Conservation (phyloP, 257 asterid genomes). For the Nicotiana knightiana region DNA sequence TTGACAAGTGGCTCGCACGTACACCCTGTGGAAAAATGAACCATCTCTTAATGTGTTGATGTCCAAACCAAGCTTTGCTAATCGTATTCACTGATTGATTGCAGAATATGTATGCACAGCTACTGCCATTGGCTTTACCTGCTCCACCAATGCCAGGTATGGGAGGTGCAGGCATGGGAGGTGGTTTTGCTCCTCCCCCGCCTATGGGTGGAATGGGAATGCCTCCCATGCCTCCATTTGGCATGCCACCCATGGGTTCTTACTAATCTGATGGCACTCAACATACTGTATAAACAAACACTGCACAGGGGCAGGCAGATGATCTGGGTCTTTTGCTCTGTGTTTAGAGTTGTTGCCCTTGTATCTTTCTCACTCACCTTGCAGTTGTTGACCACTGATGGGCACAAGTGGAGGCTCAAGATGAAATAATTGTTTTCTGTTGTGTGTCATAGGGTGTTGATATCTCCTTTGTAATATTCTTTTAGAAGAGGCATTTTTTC, state of each 20-base stretch:
- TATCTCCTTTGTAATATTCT: slow-evolving; percentile 71
- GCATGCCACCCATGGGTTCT: slow-evolving; percentile 97
- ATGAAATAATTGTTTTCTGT: slow-evolving; percentile 30
- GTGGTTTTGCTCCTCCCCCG: slow-evolving; percentile 52
- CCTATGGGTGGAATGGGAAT: slow-evolving; percentile 86
- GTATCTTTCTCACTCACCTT: slow-evolving; percentile 8
- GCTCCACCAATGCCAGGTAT: slow-evolving; percentile 95
- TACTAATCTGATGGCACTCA: slow-evolving; percentile 41
- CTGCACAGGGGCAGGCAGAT: neutral
- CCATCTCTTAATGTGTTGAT: neutral
- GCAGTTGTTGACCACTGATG: slow-evolving; percentile 12
- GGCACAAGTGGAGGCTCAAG: slow-evolving; percentile 18
- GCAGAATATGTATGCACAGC: slow-evolving; percentile 98
- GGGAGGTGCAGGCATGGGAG: slow-evolving; percentile 61
- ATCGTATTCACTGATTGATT: slow-evolving; percentile 7
- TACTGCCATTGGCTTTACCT: slow-evolving; percentile 97
- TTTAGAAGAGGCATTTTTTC: slow-evolving; percentile 60
- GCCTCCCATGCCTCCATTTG: slow-evolving; percentile 91
- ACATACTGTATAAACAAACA: neutral
- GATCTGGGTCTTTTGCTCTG: neutral
- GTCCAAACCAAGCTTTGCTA: neutral
- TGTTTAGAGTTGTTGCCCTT: neutral
- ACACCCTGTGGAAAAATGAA: neutral
- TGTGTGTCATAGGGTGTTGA: slow-evolving; percentile 49
- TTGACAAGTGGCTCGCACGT: neutral